These are phyloP conservation scores for Coniferiporia sulphurascens DNA, from an alignment of 1,284 basidiomycete genomes.

Conservation along the genomic window DNA sequence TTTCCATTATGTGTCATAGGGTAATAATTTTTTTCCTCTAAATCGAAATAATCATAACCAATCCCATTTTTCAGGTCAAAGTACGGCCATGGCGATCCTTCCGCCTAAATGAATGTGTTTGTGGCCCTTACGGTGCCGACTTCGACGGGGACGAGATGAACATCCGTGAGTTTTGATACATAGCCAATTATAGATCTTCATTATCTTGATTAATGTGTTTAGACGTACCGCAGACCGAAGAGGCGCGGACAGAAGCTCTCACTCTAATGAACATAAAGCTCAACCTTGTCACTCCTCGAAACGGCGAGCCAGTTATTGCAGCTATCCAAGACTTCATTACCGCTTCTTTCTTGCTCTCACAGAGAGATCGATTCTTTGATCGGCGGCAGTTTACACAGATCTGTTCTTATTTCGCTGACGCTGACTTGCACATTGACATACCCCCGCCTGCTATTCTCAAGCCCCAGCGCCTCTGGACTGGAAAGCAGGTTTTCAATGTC, in stretches of 20 bases:
- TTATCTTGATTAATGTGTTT: constrained; percentile 2
- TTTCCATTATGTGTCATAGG: constrained; percentile 99
- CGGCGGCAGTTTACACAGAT: constrained; percentile 95
- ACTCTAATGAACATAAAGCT: constrained; percentile 98
- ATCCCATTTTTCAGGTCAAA: constrained; percentile 52
- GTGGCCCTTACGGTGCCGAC: constrained; percentile 99
- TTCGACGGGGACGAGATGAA: constrained; percentile 99
- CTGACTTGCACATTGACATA: constrained; percentile 88
- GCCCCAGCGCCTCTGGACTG: constrained; percentile 93
- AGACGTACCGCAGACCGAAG: constrained; percentile 99
- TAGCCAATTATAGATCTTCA: not conserved
- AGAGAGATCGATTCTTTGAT: constrained; percentile 91
- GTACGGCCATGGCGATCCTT: constrained; percentile 98
- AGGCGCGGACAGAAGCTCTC: constrained; percentile 95
- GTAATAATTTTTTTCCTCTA: constrained; percentile 38
- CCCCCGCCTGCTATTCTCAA: constrained; percentile 96
- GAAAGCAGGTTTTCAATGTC: constrained; percentile 96
- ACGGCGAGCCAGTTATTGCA: constrained; percentile 97
- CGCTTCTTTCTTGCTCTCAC: constrained; percentile 92
- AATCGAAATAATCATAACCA: not conserved
- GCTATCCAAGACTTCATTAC: constrained; percentile 99
- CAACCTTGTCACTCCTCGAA: constrained; percentile 95
- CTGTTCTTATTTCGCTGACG: constrained; percentile 93
- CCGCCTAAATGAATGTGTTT: constrained; percentile 98
- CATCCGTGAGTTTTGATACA: constrained; percentile 60